These are phyloP conservation scores for Zygnema circumcarinatum DNA, from an alignment of 139 green algal species.

Conservation along the genomic window DNA sequence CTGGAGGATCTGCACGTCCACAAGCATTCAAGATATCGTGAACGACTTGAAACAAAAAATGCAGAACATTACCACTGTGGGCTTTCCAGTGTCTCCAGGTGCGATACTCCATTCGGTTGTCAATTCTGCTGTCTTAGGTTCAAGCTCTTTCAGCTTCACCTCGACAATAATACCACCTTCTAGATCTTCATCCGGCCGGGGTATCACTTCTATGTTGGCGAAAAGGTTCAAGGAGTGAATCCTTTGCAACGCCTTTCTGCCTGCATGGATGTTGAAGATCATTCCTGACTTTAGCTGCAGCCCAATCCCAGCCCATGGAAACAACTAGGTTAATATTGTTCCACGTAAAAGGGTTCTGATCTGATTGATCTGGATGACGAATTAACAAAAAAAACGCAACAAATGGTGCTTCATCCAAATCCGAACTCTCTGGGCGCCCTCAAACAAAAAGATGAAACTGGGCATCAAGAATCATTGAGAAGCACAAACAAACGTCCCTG, in stretches of 20 bases:
- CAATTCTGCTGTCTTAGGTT: constrained; percentile 64
- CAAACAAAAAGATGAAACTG: too few relatives aligned
- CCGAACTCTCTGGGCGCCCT: too few relatives aligned
- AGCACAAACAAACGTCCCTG: too few relatives aligned
- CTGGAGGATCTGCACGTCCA: neutral
- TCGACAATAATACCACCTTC: constrained; percentile 75
- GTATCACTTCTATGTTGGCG: constrained; percentile 79
- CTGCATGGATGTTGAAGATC: constrained; percentile 81
- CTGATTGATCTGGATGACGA: too few relatives aligned
- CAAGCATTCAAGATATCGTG: neutral
- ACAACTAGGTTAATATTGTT: too few relatives aligned
- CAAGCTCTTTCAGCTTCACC: constrained; percentile 77
- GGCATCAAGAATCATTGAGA: too few relatives aligned
- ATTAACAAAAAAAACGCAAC: too few relatives aligned
- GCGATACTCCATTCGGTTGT: constrained; percentile 75
- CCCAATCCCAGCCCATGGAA: neutral
- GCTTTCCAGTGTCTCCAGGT: constrained; percentile 67
- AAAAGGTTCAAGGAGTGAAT: constrained; percentile 81
- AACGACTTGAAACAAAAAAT: neutral
- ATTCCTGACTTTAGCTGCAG: constrained; percentile 27
- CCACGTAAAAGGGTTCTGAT: too few relatives aligned
- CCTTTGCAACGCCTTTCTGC: constrained; percentile 75
- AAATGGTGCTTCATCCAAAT: too few relatives aligned
- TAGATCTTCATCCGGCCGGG: constrained; percentile 68
- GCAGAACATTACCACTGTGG: constrained; percentile 58